Conservation (phyloP, 1,139 yeast genomes). For the Maudiozyma humilis region DNA sequence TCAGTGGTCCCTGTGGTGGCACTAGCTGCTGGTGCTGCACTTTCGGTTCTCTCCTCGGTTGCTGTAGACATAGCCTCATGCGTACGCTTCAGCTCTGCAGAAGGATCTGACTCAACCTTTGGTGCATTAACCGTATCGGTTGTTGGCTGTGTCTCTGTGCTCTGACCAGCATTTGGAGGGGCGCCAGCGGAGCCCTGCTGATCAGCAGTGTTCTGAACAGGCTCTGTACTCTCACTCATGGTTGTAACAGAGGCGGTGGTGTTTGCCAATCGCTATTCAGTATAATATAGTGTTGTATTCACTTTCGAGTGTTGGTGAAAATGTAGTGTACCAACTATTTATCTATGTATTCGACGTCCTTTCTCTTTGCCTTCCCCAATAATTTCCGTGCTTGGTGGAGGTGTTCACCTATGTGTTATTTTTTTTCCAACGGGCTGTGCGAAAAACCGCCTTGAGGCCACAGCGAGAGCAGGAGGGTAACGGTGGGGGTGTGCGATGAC, state of each 20-base stretch:
- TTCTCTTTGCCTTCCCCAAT: too few species aligned
- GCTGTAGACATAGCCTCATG: conserved; percentile 1
- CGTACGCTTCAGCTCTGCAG: conserved; percentile 3
- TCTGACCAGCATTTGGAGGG: not conserved
- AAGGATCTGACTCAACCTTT: conserved; percentile 1
- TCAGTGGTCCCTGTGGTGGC: not conserved
- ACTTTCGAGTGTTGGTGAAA: too few species aligned
- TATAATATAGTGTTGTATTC: too few species aligned
- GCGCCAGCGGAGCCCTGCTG: not conserved
- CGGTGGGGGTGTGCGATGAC: too few species aligned
- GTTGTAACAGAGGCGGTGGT: not conserved
- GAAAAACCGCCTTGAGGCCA: too few species aligned
- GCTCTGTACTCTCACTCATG: conserved; percentile 4
- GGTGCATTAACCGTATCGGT: not conserved
- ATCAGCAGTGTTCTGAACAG: not conserved
- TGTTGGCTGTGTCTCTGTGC: too few species aligned
- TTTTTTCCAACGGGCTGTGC: too few species aligned
- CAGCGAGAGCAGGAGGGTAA: too few species aligned
- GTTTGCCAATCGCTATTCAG: not conserved
- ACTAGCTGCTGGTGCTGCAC: not conserved
- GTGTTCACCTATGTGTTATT: too few species aligned
- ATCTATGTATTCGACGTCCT: too few species aligned
- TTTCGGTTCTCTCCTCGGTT: not conserved
- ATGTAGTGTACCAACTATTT: too few species aligned
- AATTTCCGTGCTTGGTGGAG: too few species aligned